Evolutionary conservation across 768 basidiomycete genomes (phyloP).

Genomic region (Fistulinella prunicolor): DNA sequence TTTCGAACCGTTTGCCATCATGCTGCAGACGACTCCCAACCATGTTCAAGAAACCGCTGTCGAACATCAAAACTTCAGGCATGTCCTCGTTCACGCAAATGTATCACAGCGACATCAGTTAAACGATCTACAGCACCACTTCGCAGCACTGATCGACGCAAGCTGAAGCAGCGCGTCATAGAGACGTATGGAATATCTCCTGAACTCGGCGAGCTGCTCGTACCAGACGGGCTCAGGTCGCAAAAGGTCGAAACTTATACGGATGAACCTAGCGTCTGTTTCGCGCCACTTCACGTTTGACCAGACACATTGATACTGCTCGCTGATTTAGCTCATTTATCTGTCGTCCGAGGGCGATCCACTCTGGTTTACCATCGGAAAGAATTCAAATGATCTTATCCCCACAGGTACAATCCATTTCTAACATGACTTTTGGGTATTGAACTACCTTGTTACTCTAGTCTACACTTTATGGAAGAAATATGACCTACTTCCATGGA

Average conservation of each 20-base stretch:
- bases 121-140: conserved; percentile 48
- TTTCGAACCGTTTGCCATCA: neutral
- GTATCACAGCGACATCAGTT: neutral
- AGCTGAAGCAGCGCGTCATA: conserved; percentile 60
- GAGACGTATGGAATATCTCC: conserved; percentile 43
- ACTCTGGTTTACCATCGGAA: conserved; percentile 75
- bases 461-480: conserved; percentile 82
- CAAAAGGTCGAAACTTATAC: conserved; percentile 66
- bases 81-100: neutral
- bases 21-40: neutral
- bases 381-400: conserved; percentile 61
- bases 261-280: conserved; percentile 59
- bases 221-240: conserved; percentile 69
- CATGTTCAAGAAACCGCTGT: conserved; percentile 81
- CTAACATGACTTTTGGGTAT: neutral
- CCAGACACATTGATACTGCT: neutral
- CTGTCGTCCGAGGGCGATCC: conserved; percentile 65
- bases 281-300: neutral
- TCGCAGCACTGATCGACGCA: conserved; percentile 69
- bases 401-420: conserved; percentile 51
- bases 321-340: conserved; percentile 52
- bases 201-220: conserved; percentile 65
- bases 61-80: conserved; percentile 67
- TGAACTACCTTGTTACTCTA: conserved; percentile 22
- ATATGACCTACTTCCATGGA: conserved; percentile 59